A percentile compares a stretch with the other conserved stretches of the same genome.
Conservation (phyloP, 805 yeast genomes). For the Maudiozyma saulgeensis region DNA sequence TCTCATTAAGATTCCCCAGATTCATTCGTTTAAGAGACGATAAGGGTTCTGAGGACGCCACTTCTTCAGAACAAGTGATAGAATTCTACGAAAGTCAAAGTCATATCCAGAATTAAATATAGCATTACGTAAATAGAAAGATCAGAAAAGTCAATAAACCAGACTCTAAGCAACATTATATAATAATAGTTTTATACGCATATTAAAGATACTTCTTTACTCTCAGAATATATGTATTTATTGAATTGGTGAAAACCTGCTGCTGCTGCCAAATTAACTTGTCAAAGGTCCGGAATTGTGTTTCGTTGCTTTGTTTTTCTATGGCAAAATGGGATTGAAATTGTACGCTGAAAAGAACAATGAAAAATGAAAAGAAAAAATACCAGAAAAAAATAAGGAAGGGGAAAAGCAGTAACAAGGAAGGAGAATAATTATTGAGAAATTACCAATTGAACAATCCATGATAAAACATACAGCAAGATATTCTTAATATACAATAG, state of each 20-base stretch:
- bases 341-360: background rate
- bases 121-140: background rate
- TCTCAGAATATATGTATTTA: too few relatives aligned
- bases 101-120: slow-evolving; percentile 10
- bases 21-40: slow-evolving; percentile 79
- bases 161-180: background rate
- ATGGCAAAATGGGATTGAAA: too few relatives aligned
- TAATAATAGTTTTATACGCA: too few relatives aligned
- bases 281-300: too few relatives aligned
- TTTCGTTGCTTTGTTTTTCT: too few relatives aligned
- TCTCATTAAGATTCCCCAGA: slow-evolving; percentile 82
- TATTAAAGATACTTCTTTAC: too few relatives aligned
- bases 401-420: background rate
- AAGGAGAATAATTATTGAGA: too few relatives aligned
- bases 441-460: too few relatives aligned
- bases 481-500: too few relatives aligned
- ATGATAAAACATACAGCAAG: too few relatives aligned
- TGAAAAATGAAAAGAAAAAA: background rate
- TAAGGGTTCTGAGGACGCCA: slow-evolving; percentile 77
- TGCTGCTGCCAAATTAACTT: too few relatives aligned
- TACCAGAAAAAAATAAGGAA: background rate
- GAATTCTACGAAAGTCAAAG: slow-evolving; percentile 77
- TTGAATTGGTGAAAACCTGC: too few relatives aligned
- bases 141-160: background rate
- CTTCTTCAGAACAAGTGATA: slow-evolving; percentile 71